Evolutionary conservation across 2,329 filamentous ascomycete species (phyloP).

Genomic region (Alternaria sp.): DNA sequence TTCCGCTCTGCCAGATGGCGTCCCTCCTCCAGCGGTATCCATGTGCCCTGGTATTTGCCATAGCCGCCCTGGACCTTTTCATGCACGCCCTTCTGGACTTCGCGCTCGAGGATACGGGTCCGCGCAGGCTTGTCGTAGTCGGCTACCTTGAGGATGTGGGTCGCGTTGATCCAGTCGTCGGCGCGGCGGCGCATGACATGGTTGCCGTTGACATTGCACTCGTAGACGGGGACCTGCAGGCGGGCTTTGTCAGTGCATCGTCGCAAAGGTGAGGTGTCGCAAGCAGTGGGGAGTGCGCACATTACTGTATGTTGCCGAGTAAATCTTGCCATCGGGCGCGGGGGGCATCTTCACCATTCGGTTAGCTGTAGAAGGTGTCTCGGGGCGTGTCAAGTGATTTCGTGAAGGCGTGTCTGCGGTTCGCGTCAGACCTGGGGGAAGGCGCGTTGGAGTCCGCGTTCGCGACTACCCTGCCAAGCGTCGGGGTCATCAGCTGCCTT

Average conservation of each 20-base stretch:
- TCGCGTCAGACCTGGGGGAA: constrained; percentile 17
- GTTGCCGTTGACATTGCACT: constrained; percentile 84
- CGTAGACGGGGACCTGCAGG: constrained; percentile 86
- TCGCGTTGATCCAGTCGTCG: constrained; percentile 99
- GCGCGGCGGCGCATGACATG: constrained; percentile 95
- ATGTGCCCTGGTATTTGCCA: constrained; percentile 98
- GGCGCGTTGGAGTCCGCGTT: constrained; percentile 24
- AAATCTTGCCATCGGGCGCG: constrained; percentile 57
- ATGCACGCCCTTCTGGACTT: constrained; percentile 94
- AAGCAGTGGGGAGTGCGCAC: constrained; percentile 13
- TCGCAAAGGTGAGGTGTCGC: constrained; percentile 5
- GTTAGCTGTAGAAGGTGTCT: constrained; percentile 4
- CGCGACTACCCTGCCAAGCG: constrained; percentile 28
- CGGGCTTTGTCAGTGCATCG: constrained; percentile 26
- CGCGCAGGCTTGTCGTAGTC: constrained; percentile 96
- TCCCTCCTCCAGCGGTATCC: constrained; percentile 88
- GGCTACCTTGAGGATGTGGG: constrained; percentile 95
- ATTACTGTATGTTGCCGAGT: constrained; percentile 71
- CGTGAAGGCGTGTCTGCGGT: constrained; percentile 19
- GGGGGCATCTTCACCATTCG: constrained; percentile 44
- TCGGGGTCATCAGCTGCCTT: constrained; percentile 19
- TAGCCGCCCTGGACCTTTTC: constrained; percentile 99
- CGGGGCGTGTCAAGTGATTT: constrained; percentile 18
- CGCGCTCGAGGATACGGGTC: constrained; percentile 92
- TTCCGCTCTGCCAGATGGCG: constrained; percentile 85